Evolutionary conservation across 1,139 yeast genomes (phyloP), one percentile per base, ranked within the genome.

Genomic region (Petasospora fabianii): DNA sequence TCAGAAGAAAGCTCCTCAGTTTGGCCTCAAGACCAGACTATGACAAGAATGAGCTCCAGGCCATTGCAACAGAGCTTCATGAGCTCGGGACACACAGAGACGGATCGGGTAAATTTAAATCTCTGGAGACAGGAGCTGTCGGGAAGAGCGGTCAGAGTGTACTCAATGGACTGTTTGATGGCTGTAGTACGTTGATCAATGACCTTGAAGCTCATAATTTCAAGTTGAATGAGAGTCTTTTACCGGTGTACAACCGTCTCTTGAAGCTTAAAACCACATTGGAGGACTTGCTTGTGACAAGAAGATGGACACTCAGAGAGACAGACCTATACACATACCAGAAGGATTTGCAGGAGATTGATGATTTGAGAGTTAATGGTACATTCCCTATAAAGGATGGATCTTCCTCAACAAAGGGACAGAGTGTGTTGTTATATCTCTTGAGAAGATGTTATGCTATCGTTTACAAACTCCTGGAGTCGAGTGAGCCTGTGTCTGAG

Each of bases 221-320:
- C 32, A 60, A 64, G 48, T 64, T 80, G 27, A 81, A 77, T 55
- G 68, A 71, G 32, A 54, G 64, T 38, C 59, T 80, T 37, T 62
- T 66, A 36, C 75, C 74, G 10, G 62, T 77, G 13, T 80, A 77
- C 55, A 67, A 70, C 34, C 65, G 69, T 47, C 68, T 92, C 49
- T 66, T 77, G 27, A 77, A 73, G 32, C 69, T 87, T 51, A 86
- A 87, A 60, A 69, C 77, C 19, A 81, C 80, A 16, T 69, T 92
- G 47, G 96, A 86, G 53, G 86, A 85, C 51, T 67, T 92, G 50
- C 69, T 88, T 49, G 77, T 92, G 26, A 92, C 98, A 4, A 80
- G 96, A 64, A 77, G 97, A 60, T 92, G 98, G 98, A 90, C 97
- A 2, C 69, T 92, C 63, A 77, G 98, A 56, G 96, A 88, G 57